A percentile compares a stretch with the other conserved stretches of the same genome.
Conservation (phyloP, 495 filamentous ascomycete species). For the Pyrenopolyporus hunteri region DNA sequence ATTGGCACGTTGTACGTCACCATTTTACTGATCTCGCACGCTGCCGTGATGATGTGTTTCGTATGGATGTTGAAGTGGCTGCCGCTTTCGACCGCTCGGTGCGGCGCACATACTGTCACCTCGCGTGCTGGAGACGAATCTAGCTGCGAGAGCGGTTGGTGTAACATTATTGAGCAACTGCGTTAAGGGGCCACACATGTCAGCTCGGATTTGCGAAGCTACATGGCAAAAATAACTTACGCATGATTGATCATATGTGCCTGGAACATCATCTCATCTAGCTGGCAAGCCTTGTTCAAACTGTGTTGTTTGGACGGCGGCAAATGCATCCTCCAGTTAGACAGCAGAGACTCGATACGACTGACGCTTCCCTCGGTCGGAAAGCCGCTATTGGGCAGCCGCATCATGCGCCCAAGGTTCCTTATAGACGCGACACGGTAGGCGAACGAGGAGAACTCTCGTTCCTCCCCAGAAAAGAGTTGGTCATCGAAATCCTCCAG, state of each 20-base stretch:
- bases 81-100: constrained; percentile 58
- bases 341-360: constrained; percentile 74
- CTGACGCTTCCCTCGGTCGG: constrained; percentile 53
- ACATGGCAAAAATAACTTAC: constrained; percentile 44
- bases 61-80: constrained; percentile 73
- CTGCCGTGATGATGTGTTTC: constrained; percentile 77
- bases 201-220: background rate
- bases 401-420: constrained; percentile 77
- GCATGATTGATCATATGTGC: constrained; percentile 82
- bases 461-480: constrained; percentile 64
- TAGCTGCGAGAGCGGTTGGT: constrained; percentile 70
- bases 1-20: constrained; percentile 77
- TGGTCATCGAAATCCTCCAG: constrained; percentile 75
- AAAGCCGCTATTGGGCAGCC: constrained; percentile 53
- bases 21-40: constrained; percentile 76
- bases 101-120: constrained; percentile 64
- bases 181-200: background rate
- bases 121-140: constrained; percentile 59
- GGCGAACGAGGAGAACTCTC: constrained; percentile 77
- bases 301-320: constrained; percentile 76
- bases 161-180: constrained; percentile 68
- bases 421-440: constrained; percentile 77
- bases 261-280: constrained; percentile 93
- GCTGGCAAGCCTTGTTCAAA: constrained; percentile 66
- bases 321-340: constrained; percentile 82